A percentile compares a stretch with the other conserved stretches of the same genome.
phyloP scores from a whole-genome alignment of 257 asterid species.

The Misopates orontium region DNA sequence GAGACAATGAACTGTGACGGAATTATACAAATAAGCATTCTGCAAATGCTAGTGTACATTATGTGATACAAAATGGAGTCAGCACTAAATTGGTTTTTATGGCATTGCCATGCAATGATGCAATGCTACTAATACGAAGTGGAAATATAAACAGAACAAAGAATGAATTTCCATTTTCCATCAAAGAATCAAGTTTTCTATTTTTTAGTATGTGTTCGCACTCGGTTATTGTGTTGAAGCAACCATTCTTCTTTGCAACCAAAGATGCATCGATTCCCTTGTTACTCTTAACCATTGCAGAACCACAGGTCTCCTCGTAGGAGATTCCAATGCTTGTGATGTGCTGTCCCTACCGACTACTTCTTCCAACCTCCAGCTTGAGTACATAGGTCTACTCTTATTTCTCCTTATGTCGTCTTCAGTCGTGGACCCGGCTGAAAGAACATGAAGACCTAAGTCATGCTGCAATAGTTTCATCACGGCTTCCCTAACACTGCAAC shows the following conservation, averaged over 20 bases:
- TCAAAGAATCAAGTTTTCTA: not conserved
- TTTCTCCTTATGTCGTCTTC: conserved; percentile 29
- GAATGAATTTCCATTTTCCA: conserved; percentile 24
- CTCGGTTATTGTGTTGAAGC: conserved; percentile 24
- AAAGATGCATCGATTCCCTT: conserved; percentile 56
- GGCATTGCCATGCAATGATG: not conserved
- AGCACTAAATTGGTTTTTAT: not conserved
- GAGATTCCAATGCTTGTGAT: conserved; percentile 37
- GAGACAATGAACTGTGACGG: not conserved
- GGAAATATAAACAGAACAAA: conserved; percentile 30
- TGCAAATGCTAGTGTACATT: conserved; percentile 11
- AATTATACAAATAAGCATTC: not conserved
- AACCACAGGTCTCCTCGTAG: conserved; percentile 72
- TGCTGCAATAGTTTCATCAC: conserved; percentile 59
- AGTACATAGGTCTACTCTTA: conserved; percentile 18
- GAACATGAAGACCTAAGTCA: conserved; percentile 76
- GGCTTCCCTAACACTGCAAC: conserved; percentile 53
- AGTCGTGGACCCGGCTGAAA: conserved; percentile 37
- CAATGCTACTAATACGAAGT: conserved; percentile 11
- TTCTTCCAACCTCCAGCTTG: conserved; percentile 33
- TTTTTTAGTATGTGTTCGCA: not conserved
- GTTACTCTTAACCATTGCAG: conserved; percentile 64
- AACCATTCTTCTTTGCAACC: conserved; percentile 56
- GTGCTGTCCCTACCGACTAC: conserved; percentile 25
- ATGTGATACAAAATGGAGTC: conserved; percentile 6